Conservation (phyloP, 345 rosid species). For the Pistacia atlantica region DNA sequence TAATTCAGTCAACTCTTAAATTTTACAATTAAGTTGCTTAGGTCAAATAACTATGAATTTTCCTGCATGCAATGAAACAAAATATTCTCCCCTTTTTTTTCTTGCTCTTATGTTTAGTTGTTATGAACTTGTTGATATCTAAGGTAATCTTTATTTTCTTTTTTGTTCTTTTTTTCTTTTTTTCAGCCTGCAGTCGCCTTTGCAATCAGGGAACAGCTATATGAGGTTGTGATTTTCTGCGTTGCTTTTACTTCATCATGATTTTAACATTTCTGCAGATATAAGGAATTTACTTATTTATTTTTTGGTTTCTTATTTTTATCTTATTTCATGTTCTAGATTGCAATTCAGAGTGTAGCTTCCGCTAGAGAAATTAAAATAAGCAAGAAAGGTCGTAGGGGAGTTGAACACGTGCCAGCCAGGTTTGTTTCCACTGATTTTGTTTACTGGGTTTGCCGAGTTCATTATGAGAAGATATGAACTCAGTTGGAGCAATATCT, state of each 20-base stretch:
- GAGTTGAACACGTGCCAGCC: constrained; percentile 61
- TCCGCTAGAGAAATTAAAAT: constrained; percentile 86
- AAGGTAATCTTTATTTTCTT: neutral
- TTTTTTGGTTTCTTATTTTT: constrained; percentile 9
- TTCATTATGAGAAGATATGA: neutral
- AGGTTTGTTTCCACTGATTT: constrained; percentile 44
- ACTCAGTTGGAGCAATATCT: neutral
- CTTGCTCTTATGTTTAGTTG: constrained; percentile 1
- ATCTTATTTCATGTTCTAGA: constrained; percentile 42
- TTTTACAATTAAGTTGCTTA: neutral
- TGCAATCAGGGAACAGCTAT: constrained; percentile 93
- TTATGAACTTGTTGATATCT: neutral
- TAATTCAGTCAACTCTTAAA: neutral
- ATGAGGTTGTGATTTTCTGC: constrained; percentile 57
- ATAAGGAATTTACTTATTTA: neutral
- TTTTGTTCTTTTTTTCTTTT: constrained; percentile 20
- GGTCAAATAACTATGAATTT: too few relatives aligned
- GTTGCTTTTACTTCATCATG: neutral
- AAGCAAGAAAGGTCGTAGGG: constrained; percentile 87
- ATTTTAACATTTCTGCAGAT: neutral
- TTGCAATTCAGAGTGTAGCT: constrained; percentile 83
- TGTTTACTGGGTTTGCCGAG: neutral
- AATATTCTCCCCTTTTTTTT: too few relatives aligned
- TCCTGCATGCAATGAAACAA: too few relatives aligned
- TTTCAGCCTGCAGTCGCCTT: constrained; percentile 93